Evolutionary conservation across 495 filamentous ascomycete genomes (phyloP).

Genomic region (Aspergillus nidulans): DNA sequence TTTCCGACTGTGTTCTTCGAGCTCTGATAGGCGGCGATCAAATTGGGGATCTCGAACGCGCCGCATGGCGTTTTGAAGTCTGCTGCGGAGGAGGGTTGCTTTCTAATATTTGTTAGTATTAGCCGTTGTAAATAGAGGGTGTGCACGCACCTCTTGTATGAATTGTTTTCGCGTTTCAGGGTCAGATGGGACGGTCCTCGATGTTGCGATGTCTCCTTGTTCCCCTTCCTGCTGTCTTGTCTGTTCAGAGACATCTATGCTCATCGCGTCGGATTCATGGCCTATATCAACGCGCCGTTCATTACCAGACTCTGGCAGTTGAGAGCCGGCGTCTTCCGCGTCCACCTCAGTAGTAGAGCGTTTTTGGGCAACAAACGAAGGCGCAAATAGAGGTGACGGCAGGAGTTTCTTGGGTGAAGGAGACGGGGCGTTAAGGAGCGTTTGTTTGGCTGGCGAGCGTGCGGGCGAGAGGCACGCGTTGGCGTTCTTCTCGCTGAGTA

Average conservation of each 20-base stretch:
- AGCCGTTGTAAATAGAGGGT: background rate
- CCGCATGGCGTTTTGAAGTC: slow-evolving; percentile 44
- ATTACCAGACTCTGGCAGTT: slow-evolving; percentile 3
- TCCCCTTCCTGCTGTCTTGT: slow-evolving; percentile 6
- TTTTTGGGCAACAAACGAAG: slow-evolving; percentile 41
- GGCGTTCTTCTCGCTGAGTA: slow-evolving; percentile 42
- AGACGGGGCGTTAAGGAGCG: slow-evolving; percentile 22
- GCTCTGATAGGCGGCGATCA: slow-evolving; percentile 41
- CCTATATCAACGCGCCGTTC: slow-evolving; percentile 1
- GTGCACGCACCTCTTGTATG: slow-evolving; percentile 38
- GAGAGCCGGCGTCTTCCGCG: slow-evolving; percentile 19
- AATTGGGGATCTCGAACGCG: slow-evolving; percentile 38
- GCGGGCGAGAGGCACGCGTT: slow-evolving; percentile 46
- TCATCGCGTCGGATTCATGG: slow-evolving; percentile 2
- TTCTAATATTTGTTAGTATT: slow-evolving; percentile 25
- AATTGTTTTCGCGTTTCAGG: slow-evolving; percentile 38
- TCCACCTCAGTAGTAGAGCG: slow-evolving; percentile 40
- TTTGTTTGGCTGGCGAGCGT: slow-evolving; percentile 33
- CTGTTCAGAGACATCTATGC: background rate
- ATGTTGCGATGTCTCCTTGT: slow-evolving; percentile 14
- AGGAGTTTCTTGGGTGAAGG: slow-evolving; percentile 36
- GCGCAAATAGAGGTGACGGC: slow-evolving; percentile 37
- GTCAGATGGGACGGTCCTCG: slow-evolving; percentile 28
- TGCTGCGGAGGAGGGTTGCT: slow-evolving; percentile 40
- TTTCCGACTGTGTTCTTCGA: slow-evolving; percentile 44